Base-by-base conservation (phyloP, 2,329 filamentous ascomycete species). In the Calonectria leucothoes region DNA sequence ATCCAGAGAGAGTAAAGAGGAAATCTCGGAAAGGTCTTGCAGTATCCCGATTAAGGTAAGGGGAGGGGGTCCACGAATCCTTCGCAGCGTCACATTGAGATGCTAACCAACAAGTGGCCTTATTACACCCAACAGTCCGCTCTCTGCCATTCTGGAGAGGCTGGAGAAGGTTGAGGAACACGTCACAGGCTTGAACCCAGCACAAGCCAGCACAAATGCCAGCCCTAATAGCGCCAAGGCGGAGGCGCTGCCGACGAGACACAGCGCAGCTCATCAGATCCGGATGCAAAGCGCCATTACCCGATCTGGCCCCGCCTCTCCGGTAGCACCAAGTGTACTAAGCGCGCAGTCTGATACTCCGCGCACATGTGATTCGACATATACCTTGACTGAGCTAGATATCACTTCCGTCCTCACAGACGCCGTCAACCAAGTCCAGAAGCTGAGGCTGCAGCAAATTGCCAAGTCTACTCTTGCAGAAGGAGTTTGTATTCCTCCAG, bases 91-190 rank as follows among this genome's bases (percentile, higher is more conserved):
- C 61, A 17, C 17, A 52, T 4, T 8, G 10, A 12, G 15, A 48
- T 52, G 27, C 39, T 48, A 27, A 20, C 45, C 12, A 52, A 63
- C 73, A 49, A 66, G 59, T 12, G 37, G 37, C 48, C 37, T 61
- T 65, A 77, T 71, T 12, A 57, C 73, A 3, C 59, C 66, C 12
- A 57, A 48, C 15, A 66, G 67, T 23, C 73, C 81, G 12, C 71
- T 82, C 0, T 74, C 75, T 2, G 77, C 78, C n/a, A 83, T 83
- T 17, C 80, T 83, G 20, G 77, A 82, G 69, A 76, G 81, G 2
- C 33, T 83, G 0, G 77, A 82, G 29, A 81, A 80, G 4, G 78
- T 83, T 10, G 81, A 83, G 64, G 72, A 79, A 17, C 79, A 77
- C 64, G 39, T 25, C 64, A 3, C 35, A 48, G 4, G 66, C 68